phyloP scores from a whole-genome alignment of 192 early-diverging fungal genomes.

The Backusella australiensis region DNA sequence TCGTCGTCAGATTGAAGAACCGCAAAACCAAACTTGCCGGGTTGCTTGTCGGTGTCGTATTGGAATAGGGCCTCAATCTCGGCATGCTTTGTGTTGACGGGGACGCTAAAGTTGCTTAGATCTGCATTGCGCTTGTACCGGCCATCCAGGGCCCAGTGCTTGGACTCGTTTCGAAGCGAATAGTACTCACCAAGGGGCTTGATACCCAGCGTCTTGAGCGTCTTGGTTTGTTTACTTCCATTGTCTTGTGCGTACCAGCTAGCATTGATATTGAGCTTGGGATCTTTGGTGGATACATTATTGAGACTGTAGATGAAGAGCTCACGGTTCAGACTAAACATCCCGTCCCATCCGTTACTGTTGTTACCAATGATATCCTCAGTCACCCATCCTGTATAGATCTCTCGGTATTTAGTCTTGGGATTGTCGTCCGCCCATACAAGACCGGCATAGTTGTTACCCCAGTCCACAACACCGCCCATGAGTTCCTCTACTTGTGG shows the following conservation, averaged over 20 bases:
- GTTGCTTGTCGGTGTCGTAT: background rate
- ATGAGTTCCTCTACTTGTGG: background rate
- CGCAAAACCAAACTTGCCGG: background rate
- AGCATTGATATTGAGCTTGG: background rate
- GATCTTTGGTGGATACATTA: background rate
- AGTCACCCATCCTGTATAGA: constrained; percentile 10
- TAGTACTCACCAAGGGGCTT: background rate
- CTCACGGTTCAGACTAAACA: constrained; percentile 18
- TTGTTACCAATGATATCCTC: constrained; percentile 4
- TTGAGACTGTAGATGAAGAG: background rate
- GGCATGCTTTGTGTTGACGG: background rate
- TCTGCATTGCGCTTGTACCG: background rate
- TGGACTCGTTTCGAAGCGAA: background rate
- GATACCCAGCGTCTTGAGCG: constrained; percentile 4
- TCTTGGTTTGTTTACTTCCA: background rate
- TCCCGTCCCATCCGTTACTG: constrained; percentile 8
- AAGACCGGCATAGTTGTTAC: background rate
- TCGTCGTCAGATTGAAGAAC: background rate
- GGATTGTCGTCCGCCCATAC: background rate
- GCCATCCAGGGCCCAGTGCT: constrained; percentile 1
- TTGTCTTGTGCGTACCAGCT: background rate
- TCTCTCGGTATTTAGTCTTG: background rate
- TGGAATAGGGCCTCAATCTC: background rate
- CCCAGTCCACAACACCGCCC: constrained; percentile 13
- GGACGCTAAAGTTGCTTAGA: background rate